phyloP scores from a whole-genome alignment of 352 stramenopile species.

The Detonula confervacea region DNA sequence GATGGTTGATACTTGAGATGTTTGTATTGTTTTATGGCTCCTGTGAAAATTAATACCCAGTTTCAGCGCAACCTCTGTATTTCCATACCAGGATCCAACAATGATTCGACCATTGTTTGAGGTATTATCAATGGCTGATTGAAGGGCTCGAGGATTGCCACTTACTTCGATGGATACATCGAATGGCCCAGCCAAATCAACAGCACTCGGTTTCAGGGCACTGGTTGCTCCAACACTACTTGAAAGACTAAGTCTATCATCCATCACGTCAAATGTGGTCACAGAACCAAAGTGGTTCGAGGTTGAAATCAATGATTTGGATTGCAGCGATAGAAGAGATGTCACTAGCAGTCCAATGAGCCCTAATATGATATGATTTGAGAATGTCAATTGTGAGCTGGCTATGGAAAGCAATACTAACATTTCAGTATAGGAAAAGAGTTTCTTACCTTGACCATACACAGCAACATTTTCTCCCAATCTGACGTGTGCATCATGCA shows the following conservation, averaged over 20 bases:
- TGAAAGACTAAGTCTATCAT: constrained; percentile 72
- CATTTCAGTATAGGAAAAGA: background rate
- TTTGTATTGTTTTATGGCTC: constrained; percentile 85
- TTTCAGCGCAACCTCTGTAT: constrained; percentile 75
- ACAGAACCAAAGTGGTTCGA: constrained; percentile 54
- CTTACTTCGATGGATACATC: constrained; percentile 88
- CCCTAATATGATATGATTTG: too few relatives aligned
- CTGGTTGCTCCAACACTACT: constrained; percentile 77
- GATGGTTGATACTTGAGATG: constrained; percentile 87
- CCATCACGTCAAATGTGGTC: constrained; percentile 83
- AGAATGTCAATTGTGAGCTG: too few relatives aligned
- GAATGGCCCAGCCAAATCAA: constrained; percentile 58
- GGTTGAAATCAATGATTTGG: constrained; percentile 10
- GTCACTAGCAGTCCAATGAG: constrained; percentile 86
- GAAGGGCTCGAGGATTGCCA: constrained; percentile 82
- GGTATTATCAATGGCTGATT: constrained; percentile 86
- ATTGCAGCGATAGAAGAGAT: constrained; percentile 69
- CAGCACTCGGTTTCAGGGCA: constrained; percentile 68
- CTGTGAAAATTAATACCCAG: constrained; percentile 88
- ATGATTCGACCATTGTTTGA: constrained; percentile 82
- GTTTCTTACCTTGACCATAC: constrained; percentile 79
- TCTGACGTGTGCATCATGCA: constrained; percentile 85
- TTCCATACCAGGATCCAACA: constrained; percentile 87
- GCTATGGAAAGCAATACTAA: constrained; percentile 32
- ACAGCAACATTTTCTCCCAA: constrained; percentile 86